phyloP scores from a whole-genome alignment of 208 protist species.

The Phytomonas sp. region DNA sequence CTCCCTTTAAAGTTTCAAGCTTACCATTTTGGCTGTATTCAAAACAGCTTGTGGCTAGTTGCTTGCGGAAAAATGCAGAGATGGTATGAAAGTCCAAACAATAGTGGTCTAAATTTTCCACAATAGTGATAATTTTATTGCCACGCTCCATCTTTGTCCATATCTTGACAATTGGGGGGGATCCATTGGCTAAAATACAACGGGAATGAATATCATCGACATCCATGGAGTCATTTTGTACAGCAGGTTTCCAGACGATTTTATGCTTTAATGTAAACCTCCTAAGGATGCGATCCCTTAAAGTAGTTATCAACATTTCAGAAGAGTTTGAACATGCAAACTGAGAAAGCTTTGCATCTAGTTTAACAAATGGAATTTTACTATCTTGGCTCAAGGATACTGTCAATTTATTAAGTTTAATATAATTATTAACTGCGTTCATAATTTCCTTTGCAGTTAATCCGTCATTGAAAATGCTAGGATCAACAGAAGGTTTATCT shows the following conservation, averaged over 20 bases:
- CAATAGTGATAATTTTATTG: conserved; percentile 55
- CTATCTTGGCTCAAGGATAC: conserved; percentile 7
- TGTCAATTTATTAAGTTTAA: conserved; percentile 19
- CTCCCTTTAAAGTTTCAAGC: conserved; percentile 43
- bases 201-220: conserved; percentile 23
- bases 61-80: conserved; percentile 37
- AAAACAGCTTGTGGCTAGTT: conserved; percentile 18
- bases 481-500: too few species aligned
- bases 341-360: conserved; percentile 26
- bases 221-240: conserved; percentile 19
- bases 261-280: conserved; percentile 40
- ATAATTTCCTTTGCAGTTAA: conserved; percentile 26
- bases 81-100: conserved; percentile 50
- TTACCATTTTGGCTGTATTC: conserved; percentile 34
- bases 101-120: conserved; percentile 44
- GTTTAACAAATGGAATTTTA: conserved; percentile 27
- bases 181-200: conserved; percentile 29
- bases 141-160: conserved; percentile 35
- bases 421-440: conserved; percentile 46
- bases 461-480: conserved; percentile 3
- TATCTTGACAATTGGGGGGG: conserved; percentile 29
- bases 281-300: conserved; percentile 24
- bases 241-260: conserved; percentile 42
- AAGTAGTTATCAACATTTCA: conserved; percentile 27
- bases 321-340: conserved; percentile 12